Evolutionary conservation across 495 filamentous ascomycete genomes (phyloP), one percentile per base, ranked within the genome.

Genomic region (Haplographium delicatum): DNA sequence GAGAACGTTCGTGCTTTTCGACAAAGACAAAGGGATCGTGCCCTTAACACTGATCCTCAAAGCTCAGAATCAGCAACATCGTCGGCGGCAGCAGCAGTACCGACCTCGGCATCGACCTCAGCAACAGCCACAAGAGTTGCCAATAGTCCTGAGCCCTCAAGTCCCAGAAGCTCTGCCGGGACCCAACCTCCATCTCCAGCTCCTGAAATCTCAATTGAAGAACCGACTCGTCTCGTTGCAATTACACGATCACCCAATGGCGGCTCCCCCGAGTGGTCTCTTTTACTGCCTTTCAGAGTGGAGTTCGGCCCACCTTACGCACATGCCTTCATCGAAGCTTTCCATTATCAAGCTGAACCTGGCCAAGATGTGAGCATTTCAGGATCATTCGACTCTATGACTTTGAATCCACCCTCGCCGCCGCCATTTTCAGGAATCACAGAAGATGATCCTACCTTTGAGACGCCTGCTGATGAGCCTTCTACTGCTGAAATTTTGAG

Each of bases 1-100:
- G 50, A 52, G 26, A 52, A 52, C 24, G 50, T 52, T 13, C 28
- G 50, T 19, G 50, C 50, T 9, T 52, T 27, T 26, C 50, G 50
- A 13, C 40, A 35, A 38, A 28, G 50, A 1, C 30, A 40, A n/a
- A 25, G 50, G 31, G 50, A 52, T 10, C 40, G 42, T 27, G 18
- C 18, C 9, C 33, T 34, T 23, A 15, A 19, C 0, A 30, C 16
- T 41, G 25, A 41, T 31, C 5, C 27, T 6, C n/a, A 41, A 19
- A 42, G 24, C 15, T 22, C 35, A 22, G 35, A 50, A 2, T n/a
- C 31, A n/a, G n/a, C n/a, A n/a, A n/a, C n/a, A n/a, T n/a, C n/a
- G n/a, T n/a, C n/a, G n/a, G n/a, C n/a, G n/a, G n/a, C n/a, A n/a
- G n/a, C n/a, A n/a, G n/a, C n/a, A n/a, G n/a, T n/a, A n/a, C n/a